Evolutionary conservation across 2,329 filamentous ascomycete species (phyloP), one percentile per base, ranked within the genome.

Genomic region (Chrysoporthe puriensis): DNA sequence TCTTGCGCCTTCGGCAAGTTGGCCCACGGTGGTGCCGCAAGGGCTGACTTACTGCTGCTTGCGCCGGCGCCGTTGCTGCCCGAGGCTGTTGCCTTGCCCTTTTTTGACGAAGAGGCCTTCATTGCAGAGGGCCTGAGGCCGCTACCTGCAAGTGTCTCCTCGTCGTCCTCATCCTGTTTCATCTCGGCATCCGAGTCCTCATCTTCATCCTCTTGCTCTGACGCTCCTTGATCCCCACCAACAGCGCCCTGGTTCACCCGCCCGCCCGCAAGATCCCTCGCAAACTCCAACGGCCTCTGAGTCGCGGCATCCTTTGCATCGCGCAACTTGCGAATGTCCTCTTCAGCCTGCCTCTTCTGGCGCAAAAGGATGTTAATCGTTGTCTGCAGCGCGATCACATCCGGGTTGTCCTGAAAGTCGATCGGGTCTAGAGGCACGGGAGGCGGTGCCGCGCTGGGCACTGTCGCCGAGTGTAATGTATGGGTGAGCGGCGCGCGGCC

Each of bases 291-390:
- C 0, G 94, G 93, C 70, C 95, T 84, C 8, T 84, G 83, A 0
- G 93, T 79, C 6, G 93, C 94, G 3, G 87, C 88, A 21, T 86
- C 82, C 77, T 94, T 95, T 73, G 92, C 86, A 67, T 83, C 82
- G 72, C 89, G 86, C 44, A 97, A 83, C 0, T 86, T 81, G 72
- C 87, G 85, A 63, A 97, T 89, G 79, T 97, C 94, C 59, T 87
- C 86, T 62, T 89, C 82, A 52, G 93, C 93, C 76, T 91, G 91
- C 74, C 90, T 88, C 71, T 90, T 90, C 81, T 98, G 95, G 71
- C 97, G 85, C 80, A 97, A 93, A 59, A 98, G 83, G 63, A 97
- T 89, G 9, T 92, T 91, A 69, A 97, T 93, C 58, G 94, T 92
- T 36, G 91, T 92, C 72, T 91, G 90, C 69, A 97, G 85, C 5